phyloP scores from a whole-genome alignment of 371 early-diverging fungal genomes.

The Capniomyces stellatus region DNA sequence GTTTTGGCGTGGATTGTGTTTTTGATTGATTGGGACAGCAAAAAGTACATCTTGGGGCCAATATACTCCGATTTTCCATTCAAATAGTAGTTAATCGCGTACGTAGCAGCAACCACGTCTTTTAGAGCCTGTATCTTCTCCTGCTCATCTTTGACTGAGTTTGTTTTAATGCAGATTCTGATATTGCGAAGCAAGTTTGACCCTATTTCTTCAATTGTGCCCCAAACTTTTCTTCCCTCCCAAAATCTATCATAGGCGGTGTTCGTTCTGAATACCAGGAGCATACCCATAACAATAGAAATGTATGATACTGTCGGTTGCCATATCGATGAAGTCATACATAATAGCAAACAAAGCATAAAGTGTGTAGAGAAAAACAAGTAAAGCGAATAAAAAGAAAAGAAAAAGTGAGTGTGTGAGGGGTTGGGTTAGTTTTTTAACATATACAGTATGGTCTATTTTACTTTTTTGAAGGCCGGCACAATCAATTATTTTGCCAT shows the following conservation, averaged over 20 bases:
- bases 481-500: too few relatives aligned
- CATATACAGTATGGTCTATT: not conserved
- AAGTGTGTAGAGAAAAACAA: too few relatives aligned
- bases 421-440: not conserved
- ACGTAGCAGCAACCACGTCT: not conserved
- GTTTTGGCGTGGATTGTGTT: not conserved
- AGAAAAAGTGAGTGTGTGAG: not conserved
- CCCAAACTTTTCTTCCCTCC: slow-evolving; percentile 60
- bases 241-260: slow-evolving; percentile 57
- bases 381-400: too few relatives aligned
- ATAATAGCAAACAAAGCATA: not conserved
- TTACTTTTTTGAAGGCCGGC: too few relatives aligned
- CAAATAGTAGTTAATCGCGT: not conserved
- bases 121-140: slow-evolving; percentile 1
- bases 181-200: not conserved
- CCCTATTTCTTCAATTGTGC: slow-evolving; percentile 27
- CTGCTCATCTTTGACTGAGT: not conserved
- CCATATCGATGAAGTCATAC: not conserved
- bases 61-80: not conserved
- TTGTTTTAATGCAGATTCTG: not conserved
- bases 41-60: not conserved
- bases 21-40: not conserved
- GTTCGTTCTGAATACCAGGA: slow-evolving; percentile 60
- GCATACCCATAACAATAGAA: slow-evolving; percentile 39
- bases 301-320: slow-evolving; percentile 16